Evolutionary conservation across 2,329 filamentous ascomycete species (phyloP), one percentile per base, ranked within the genome.

Genomic region (Dothideomycetes sp.): DNA sequence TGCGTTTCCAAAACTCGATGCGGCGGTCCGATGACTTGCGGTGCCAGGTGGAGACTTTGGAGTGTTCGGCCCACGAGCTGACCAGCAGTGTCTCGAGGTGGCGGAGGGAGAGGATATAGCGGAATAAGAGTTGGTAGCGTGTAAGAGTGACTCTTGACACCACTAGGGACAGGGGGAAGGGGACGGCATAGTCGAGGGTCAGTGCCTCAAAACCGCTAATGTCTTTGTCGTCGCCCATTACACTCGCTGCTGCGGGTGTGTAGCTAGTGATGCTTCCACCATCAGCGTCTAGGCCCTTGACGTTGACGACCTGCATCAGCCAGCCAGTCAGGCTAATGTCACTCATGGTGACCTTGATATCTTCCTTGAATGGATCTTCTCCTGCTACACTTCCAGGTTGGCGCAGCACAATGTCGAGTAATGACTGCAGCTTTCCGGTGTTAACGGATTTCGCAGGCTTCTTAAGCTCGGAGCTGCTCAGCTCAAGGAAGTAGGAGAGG

Each of bases 271-370:
- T 66, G 19, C 50, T 52, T 12, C 54, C 57, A 1, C 70, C 69
- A 32, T 75, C 68, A 3, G 73, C 72, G 52, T 96, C 89, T 45
- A 96, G 84, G 33, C 91, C 91, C 3, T 87, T 93, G 48, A 96
- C 94, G 54, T 88, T 95, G 47, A 98, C 89, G 38, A 98, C 89
- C 38, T 89, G 81, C 73, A 95, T 94, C 43, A 98, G 69, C 65
- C 87, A 93, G 55, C 93, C 93, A 10, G 87, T 93, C 34, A 98
- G 75, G 4, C 86, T 85, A 30, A 89, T 80, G 51, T 94, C 87
- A 58, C 95, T 95, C 83, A 96, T 95, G 53, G 88, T 81, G 16
- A 98, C 86, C 61, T 93, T 94, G 60, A 98, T 85, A 56, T 98
- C 89, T 63, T 98, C 91, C 57, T 96, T 98, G 71, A 94, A 98